Base-by-base conservation (phyloP, 2,329 filamentous ascomycete genomes). In the Plectosphaerella cucumerina region DNA sequence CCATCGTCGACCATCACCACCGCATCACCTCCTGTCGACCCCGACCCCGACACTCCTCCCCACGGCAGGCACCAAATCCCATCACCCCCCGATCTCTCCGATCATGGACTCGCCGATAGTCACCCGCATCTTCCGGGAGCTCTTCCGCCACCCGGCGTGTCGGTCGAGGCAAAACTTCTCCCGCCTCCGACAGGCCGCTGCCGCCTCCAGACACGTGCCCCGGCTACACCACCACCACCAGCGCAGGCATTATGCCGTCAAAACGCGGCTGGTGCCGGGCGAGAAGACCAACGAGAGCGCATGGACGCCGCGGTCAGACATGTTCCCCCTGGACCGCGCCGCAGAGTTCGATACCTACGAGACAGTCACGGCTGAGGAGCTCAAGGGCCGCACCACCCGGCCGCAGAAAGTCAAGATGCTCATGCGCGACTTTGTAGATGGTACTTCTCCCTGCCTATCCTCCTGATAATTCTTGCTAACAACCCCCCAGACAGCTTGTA, bases 371-470 rank as follows among this genome's bases (percentile, higher is more conserved):
- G 82, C 90, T n/a, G 79, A 87, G 57, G 85, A 90, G 55, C 73
- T 99, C 58, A 85, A 86, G 59, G 75, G 70, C 58, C 80, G 88
- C 49, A 85, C 75, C 49, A 86, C 96, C 65, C 78, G 94, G 62
- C 94, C 94, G 43, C 82, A 82, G 63, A 81, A 88, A 67, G 92
- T 96, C 59, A 97, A 96, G 81, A 99, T 99, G 94, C 74, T 97
- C 63, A 89, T 95, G 66, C 82, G 95, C 58, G 95, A 99, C 76
- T 99, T 99, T 65, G 94, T 99, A 65, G 94, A 99, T 69, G 92
- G 89, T 91, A 65, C 58, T 68, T 66, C 31, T 62, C 60, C 37
- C 57, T 3, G 6, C 14, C n/a, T 17, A 9, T 14, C 35, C n/a
- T 37, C 6, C 31, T 22, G 35, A 23, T 48, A 17, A 17, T 10